A percentile compares a stretch with the other conserved stretches of the same genome.
Evolutionary conservation across 2,329 filamentous ascomycete species (phyloP).

Genomic region (Escovopsis sp.): DNA sequence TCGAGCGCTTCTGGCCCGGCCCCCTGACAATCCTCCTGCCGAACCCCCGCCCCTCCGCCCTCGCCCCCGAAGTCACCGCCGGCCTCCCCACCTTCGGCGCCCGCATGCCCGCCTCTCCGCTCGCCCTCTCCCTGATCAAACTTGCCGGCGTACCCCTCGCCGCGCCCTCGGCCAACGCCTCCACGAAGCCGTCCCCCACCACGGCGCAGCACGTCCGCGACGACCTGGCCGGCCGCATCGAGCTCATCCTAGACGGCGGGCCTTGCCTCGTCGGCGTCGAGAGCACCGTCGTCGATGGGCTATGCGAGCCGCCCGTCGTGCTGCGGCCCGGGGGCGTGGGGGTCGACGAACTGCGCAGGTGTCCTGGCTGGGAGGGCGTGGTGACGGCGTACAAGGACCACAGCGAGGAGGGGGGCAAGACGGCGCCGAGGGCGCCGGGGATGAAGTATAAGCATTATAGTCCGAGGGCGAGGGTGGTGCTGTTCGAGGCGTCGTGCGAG

Average conservation of each 20-base stretch:
- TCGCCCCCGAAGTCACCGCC: conserved; percentile 88
- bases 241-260: conserved; percentile 79
- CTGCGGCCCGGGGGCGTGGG: conserved; percentile 77
- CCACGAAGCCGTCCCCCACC: conserved; percentile 83
- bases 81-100: conserved; percentile 73
- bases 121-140: conserved; percentile 80
- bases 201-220: conserved; percentile 77
- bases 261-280: conserved; percentile 80
- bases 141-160: conserved; percentile 66
- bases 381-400: conserved; percentile 65
- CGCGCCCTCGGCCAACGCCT: conserved; percentile 87
- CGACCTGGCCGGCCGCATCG: conserved; percentile 69
- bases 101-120: conserved; percentile 69
- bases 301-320: conserved; percentile 66
- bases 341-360: conserved; percentile 59
- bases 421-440: conserved; percentile 66
- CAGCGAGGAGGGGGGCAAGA: conserved; percentile 43
- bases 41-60: conserved; percentile 48
- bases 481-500: conserved; percentile 50
- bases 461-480: conserved; percentile 68
- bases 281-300: conserved; percentile 88
- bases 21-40: conserved; percentile 83
- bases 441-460: conserved; percentile 99
- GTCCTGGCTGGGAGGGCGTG: conserved; percentile 68
- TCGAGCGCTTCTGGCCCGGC: conserved; percentile 82